Base-by-base conservation (phyloP, 2,329 filamentous ascomycete species). In the Botrytis deweyae region DNA sequence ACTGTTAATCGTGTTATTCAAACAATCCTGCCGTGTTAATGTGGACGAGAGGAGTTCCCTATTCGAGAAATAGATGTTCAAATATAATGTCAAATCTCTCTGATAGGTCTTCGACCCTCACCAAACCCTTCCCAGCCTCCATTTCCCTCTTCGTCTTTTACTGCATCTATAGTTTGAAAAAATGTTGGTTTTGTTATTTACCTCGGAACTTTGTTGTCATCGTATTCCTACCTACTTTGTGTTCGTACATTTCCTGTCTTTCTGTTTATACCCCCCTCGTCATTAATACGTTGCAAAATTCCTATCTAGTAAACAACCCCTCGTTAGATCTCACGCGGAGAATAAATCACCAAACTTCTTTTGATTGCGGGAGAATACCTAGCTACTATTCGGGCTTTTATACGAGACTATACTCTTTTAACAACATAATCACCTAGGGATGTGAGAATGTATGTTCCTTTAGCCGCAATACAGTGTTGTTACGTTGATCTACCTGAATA, bases 91-190 rank as follows among this genome's bases (percentile, higher is more conserved):
- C 42, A 36, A 49, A 33, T 16, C 4, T 33, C 29, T 33, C 22
- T 65, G 36, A 72, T 72, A 58, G 46, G 46, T 72, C 59, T 36
- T 40, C 22, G 10, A 70, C 10, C 68, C 58, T 70, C 20, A 67
- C 46, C 44, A 29, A 52, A 6, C 22, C 14, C 22, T 16, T n/a
- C 14, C 64, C 64, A 52, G 22, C 44, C 22, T 36, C 64, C 22
- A 10, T 67, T 67, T 44, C 70, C 70, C 46, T 67, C 70, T 67
- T 72, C 20, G 62, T 55, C 49, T 66, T 25, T 22, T 42, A 46
- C 62, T 66, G 70, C 70, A 72, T 72, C 14, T 12, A 7, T n/a
- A 52, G 64, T 38, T n/a, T 38, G 64, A 29, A 29, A 66, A 52
- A 64, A 0, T 44, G 38, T 64, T 64, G 38, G 22, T 8, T 44